These are phyloP conservation scores for Elsinoe ampelina DNA, from an alignment of 2,329 filamentous ascomycete species.

Conservation along the genomic window DNA sequence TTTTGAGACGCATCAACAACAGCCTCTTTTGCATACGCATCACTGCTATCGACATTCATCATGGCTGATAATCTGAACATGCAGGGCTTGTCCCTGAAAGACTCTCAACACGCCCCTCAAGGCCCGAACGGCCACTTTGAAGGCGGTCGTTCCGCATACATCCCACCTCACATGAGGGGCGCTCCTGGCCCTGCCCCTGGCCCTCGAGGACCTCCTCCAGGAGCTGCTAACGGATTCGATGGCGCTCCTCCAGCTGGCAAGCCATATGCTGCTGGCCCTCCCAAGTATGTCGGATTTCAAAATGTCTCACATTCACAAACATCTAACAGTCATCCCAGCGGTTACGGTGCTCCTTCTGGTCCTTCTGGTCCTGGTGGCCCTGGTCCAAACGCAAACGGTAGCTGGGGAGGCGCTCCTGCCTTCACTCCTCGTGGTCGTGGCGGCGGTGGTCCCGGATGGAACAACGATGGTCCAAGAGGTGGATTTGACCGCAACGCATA, in stretches of 20 bases:
- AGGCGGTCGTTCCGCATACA: constrained; percentile 60
- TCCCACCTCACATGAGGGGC: constrained; percentile 72
- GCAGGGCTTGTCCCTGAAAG: constrained; percentile 61
- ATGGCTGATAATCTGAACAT: constrained; percentile 85
- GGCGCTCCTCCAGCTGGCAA: constrained; percentile 19
- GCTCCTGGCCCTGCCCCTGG: constrained; percentile 29
- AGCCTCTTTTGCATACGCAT: neutral
- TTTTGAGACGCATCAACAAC: constrained; percentile 5
- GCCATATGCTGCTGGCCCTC: neutral
- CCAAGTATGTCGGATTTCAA: neutral
- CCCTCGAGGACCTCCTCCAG: constrained; percentile 30
- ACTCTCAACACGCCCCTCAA: constrained; percentile 50
- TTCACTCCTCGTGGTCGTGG: constrained; percentile 42
- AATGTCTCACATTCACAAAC: neutral
- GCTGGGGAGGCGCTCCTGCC: constrained; percentile 43
- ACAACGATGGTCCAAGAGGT: constrained; percentile 31
- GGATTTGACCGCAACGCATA: constrained; percentile 57
- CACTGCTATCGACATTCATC: constrained; percentile 15
- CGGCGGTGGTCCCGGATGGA: constrained; percentile 18
- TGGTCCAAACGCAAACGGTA: constrained; percentile 39
- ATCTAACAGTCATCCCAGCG: constrained; percentile 26
- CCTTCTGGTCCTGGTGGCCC: constrained; percentile 26
- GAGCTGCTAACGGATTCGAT: constrained; percentile 45
- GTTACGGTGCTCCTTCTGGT: constrained; percentile 31
- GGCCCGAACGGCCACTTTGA: constrained; percentile 34